phyloP scores from a whole-genome alignment of 2,329 filamentous ascomycete genomes.

The Chaetomium sp. region DNA sequence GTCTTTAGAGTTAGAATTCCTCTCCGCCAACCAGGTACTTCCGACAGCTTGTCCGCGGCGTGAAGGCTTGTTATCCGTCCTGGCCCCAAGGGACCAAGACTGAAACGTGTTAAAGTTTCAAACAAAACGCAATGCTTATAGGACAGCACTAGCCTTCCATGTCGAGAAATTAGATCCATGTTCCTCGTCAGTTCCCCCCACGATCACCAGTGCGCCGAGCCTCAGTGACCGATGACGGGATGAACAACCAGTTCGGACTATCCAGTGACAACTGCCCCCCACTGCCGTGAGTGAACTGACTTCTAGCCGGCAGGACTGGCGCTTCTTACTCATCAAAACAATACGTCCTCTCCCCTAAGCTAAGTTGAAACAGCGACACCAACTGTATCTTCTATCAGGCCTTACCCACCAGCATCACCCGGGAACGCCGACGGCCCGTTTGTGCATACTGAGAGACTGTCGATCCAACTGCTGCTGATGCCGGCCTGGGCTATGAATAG shows the following conservation, averaged over 20 bases:
- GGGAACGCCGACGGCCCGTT: neutral
- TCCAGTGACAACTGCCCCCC: no score
- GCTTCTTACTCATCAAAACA: neutral
- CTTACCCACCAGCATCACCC: neutral
- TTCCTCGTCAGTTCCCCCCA: neutral
- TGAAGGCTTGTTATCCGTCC: neutral
- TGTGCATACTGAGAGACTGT: neutral
- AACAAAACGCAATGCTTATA: conserved; percentile 8
- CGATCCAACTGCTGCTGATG: neutral
- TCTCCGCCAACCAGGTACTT: neutral
- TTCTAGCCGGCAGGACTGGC: neutral
- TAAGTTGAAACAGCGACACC: neutral
- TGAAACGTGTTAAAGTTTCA: neutral
- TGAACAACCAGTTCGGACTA: neutral
- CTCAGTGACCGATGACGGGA: neutral
- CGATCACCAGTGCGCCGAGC: neutral
- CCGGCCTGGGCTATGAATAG: neutral
- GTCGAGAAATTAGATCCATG: neutral
- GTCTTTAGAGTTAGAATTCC: neutral
- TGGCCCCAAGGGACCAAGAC: neutral
- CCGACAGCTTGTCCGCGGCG: neutral
- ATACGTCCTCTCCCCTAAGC: neutral
- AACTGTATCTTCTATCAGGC: neutral
- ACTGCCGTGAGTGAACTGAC: no score
- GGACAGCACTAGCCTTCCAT: neutral